Percentiles rank a stretch among this genome's conserved stretches.
Evolutionary conservation across 331 rosid genomes (phyloP).

Genomic region (Malus hybrid): DNA sequence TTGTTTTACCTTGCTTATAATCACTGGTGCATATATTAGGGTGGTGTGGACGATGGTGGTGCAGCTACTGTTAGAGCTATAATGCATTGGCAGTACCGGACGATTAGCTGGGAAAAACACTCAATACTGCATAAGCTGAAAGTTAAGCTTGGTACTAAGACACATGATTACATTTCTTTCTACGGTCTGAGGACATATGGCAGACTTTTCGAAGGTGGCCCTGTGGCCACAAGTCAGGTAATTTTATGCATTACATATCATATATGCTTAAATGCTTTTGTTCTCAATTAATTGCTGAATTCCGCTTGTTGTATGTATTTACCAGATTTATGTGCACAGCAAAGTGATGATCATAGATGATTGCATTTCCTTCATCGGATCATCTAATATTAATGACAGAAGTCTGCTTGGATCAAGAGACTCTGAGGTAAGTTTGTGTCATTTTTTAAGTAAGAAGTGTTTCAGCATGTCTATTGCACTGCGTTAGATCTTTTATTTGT

Average conservation of each 20-base stretch:
- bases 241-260: neutral
- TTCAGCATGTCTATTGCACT: neutral
- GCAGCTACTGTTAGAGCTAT: conserved; percentile 50
- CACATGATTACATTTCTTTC: conserved; percentile 40
- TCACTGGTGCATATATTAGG: conserved; percentile 15
- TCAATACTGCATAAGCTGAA: conserved; percentile 36
- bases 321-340: conserved; percentile 45
- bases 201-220: conserved; percentile 38
- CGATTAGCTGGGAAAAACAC: conserved; percentile 36
- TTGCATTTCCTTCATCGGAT: conserved; percentile 31
- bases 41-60: conserved; percentile 41
- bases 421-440: conserved; percentile 27
- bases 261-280: neutral
- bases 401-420: conserved; percentile 52
- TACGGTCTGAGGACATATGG: conserved; percentile 44
- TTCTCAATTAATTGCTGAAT: neutral
- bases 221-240: conserved; percentile 47
- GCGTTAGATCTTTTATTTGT: neutral
- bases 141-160: conserved; percentile 25
- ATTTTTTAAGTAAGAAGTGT: neutral
- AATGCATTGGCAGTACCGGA: conserved; percentile 50
- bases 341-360: conserved; percentile 45
- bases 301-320: neutral
- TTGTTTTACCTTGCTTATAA: neutral
- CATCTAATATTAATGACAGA: conserved; percentile 43